Evolutionary conservation across 768 basidiomycete species (phyloP).

Genomic region (Hygrocybe punicea): DNA sequence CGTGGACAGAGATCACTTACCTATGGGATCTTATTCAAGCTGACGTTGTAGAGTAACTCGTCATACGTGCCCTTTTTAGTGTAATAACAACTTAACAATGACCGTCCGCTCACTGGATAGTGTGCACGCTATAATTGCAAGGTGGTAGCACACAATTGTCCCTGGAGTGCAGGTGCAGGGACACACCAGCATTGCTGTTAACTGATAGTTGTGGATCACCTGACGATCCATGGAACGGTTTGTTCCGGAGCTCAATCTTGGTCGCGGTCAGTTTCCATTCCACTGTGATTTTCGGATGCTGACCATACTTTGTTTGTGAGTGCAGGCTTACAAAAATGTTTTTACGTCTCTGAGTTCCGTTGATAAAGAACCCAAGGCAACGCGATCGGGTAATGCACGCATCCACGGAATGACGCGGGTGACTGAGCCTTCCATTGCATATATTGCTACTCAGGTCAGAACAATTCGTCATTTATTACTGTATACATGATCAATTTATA

Average conservation of each 20-base stretch:
- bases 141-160: too few species aligned
- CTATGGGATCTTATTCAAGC: neutral
- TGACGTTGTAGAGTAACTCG: neutral
- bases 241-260: constrained; percentile 3
- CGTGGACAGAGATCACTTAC: neutral
- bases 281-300: neutral
- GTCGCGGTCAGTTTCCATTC: constrained; percentile 1
- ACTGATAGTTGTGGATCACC: neutral
- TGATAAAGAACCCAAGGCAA: too few species aligned
- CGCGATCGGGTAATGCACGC: too few species aligned
- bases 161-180: too few species aligned
- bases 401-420: too few species aligned
- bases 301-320: neutral
- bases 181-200: too few species aligned
- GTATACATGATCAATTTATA: neutral
- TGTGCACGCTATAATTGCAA: too few species aligned
- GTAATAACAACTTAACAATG: too few species aligned
- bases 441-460: constrained; percentile 5
- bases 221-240: neutral
- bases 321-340: neutral
- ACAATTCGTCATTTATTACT: neutral
- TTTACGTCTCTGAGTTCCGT: neutral
- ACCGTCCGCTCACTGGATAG: too few species aligned
- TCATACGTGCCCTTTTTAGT: neutral
- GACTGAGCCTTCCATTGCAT: neutral